Evolutionary conservation across 2,329 filamentous ascomycete species (phyloP), one percentile per base, ranked within the genome.

Genomic region (Fusarium phyllophilum): DNA sequence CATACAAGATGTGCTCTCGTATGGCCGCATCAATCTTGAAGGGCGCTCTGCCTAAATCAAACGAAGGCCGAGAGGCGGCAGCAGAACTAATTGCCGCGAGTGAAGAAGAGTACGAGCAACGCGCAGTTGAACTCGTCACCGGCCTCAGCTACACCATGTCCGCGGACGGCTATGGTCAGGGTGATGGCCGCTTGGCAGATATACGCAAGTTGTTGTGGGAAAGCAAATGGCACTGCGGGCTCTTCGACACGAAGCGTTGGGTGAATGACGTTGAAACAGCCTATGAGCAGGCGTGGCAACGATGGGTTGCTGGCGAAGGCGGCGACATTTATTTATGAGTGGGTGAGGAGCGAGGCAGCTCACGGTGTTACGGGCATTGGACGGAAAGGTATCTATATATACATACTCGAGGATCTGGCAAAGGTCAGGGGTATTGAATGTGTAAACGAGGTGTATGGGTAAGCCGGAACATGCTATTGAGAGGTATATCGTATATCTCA

Each of bases 1-100:
- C 93, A 57, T 98, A 98, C 84, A 99, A 99, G 83, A 99, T 99
- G 96, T 99, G 96, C 83, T 97, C 94, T 48, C 93, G 96, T 61
- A 99, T 99, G 93, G 96, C 96, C 12, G 95, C 96, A 12, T 97
- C 94, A 17, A 98, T 99, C 64, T 87, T 99, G 36, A 93, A 91
- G 73, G 96, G 96, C 22, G 96, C 96, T 1, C 84, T 99, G 8
- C 96, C 96, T 1, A 92, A 91, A 74, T 87, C 86, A 1, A 83
- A 86, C 4, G 89, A 90, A n/a, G 95, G 96, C 7, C 84, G 85
- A 12, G 85, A 85, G 65, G 93, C 93, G 1, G 92, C 92, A 1
- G 81, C 84, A 24, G 94, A 98, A 66, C 87, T 99, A 36, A 94
- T 97, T 64, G 94, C 93, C 1, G 83, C 82, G 9, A 91, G 89